Base-by-base conservation (phyloP, 306 rosid species). In the Inga leiocalycina region DNA sequence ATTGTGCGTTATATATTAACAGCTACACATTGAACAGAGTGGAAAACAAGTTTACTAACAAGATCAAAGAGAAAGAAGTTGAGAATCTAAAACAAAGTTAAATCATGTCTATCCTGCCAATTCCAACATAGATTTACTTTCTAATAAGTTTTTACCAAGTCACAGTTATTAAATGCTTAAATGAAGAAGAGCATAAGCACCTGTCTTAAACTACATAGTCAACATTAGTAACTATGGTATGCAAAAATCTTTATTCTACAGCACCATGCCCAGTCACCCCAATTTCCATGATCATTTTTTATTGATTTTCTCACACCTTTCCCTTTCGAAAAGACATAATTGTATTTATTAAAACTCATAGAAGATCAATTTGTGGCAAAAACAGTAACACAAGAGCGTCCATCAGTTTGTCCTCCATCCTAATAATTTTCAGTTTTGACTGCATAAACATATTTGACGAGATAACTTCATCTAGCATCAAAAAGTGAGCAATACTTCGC, bases 1-100 rank as follows among this genome's bases (percentile, higher is more conserved):
- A 76, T 44, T 48, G 37, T 78, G 66, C 39, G 49, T 85, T 80
- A 19, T 32, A 69, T 77, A 83, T 6, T 49, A 73, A 49, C 68
- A 20, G 19, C 32, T 35, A 12, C 74, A 64, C 59, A 66, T 17
- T 35, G 49, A 51, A 22, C n/a, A 73, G 54, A 43, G 44, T 11
- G 76, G 65, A 13, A 65, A 49, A 24, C 52, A 45, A 56, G 83
- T 80, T 54, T 65, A 56, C 56, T 20, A 41, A 45, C 49, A 19
- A 41, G 57, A 15, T 41, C 57, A 77, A 67, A 43, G 34, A 43
- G 35, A 16, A 64, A 41, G 45, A 13, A 71, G 45, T 45, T 35
- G 39, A 65, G 59, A 22, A 74, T 75, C 77, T 67, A 54, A 51
- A 66, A 48, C 66, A 11, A 32, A 65, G 20, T 32, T 15, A 30